Conservation (phyloP, 2,329 filamentous ascomycete genomes). For the Elsinoe arachidis region DNA sequence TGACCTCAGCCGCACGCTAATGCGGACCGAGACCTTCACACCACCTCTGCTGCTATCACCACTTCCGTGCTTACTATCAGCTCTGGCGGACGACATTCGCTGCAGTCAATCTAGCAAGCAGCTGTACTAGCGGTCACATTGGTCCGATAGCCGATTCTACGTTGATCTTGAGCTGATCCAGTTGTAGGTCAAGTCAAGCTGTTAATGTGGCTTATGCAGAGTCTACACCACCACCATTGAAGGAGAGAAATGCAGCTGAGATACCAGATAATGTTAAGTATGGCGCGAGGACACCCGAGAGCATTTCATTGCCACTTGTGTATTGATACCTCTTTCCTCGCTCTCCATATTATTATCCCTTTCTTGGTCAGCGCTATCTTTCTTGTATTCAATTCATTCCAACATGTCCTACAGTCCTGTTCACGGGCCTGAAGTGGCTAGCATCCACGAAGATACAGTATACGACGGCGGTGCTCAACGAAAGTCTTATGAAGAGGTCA, state of each 20-base stretch:
- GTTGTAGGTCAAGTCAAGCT: not conserved
- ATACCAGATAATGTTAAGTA: not conserved
- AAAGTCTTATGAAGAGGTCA: not conserved
- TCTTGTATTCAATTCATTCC: too few species aligned
- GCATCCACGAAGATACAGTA: not conserved
- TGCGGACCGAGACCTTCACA: not conserved
- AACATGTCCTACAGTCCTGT: not conserved
- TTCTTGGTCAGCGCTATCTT: too few species aligned
- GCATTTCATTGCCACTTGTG: too few species aligned
- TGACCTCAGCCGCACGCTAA: constrained; percentile 1
- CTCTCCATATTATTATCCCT: too few species aligned
- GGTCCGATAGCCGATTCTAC: not conserved
- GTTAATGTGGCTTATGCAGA: not conserved
- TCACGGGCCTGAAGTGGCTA: not conserved
- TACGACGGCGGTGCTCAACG: not conserved
- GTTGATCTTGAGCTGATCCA: not conserved
- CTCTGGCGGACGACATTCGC: not conserved
- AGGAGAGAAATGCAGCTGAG: not conserved
- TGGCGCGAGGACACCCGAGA: too few species aligned
- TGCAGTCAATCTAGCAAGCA: too few species aligned
- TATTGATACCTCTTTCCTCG: too few species aligned
- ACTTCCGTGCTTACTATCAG: not conserved
- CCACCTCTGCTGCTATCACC: not conserved
- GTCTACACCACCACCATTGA: not conserved
- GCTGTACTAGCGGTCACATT: too few species aligned